phyloP scores from a whole-genome alignment of 257 asterid species.

The Plantago elongata region DNA sequence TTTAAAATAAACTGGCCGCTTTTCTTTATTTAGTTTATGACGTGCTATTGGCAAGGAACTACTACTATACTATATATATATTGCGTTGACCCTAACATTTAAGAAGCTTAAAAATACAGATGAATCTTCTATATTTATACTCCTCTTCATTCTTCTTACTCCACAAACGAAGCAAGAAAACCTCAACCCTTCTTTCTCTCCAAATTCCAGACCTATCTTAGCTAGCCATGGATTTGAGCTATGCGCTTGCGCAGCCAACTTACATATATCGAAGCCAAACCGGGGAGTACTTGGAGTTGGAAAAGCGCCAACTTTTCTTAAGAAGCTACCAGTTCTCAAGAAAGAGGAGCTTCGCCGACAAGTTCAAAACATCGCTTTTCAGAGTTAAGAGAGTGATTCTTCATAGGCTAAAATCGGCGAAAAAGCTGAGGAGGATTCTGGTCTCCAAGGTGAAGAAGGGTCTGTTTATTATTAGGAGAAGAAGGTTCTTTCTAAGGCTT shows the following conservation, averaged over 20 bases:
- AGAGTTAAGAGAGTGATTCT: conserved; percentile 46
- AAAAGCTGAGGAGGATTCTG: conserved; percentile 37
- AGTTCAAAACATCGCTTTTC: conserved; percentile 45
- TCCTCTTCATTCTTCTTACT: background rate
- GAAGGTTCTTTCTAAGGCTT: conserved; percentile 36
- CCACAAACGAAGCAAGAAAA: background rate
- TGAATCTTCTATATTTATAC: background rate
- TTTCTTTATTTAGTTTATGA: too few species aligned
- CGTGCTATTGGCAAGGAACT: too few species aligned
- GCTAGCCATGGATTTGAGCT: conserved; percentile 32
- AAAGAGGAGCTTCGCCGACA: conserved; percentile 50
- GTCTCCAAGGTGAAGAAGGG: conserved; percentile 56
- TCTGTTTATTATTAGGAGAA: conserved; percentile 31
- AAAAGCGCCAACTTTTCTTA: conserved; percentile 75
- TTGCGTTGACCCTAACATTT: too few species aligned
- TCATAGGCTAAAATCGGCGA: conserved; percentile 40
- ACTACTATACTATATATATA: too few species aligned
- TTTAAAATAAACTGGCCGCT: too few species aligned
- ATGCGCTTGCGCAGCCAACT: conserved; percentile 21
- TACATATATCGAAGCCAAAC: conserved; percentile 29
- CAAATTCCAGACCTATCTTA: background rate
- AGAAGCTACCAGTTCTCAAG: conserved; percentile 82
- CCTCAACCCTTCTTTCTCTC: background rate
- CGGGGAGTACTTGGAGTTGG: conserved; percentile 40
- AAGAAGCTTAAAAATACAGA: too few species aligned